Evolutionary conservation across 352 stramenopile genomes (phyloP).

Genomic region (Phytophthora chlamydospora): DNA sequence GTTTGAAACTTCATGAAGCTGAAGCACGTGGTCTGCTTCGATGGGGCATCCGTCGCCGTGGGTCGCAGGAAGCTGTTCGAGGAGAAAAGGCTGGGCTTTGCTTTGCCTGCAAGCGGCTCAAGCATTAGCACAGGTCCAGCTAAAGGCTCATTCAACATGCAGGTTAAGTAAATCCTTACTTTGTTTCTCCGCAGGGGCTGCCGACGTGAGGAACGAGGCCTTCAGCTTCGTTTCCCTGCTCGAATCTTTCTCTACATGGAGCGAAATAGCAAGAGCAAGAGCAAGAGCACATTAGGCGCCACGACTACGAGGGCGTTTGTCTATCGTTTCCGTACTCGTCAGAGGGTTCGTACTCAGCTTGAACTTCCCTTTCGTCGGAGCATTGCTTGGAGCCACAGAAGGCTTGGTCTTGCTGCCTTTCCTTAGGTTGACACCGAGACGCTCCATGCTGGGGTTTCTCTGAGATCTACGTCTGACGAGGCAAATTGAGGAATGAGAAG

Average conservation of each 20-base stretch:
- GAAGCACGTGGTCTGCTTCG: conserved; percentile 25
- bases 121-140: neutral
- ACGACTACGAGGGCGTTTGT: neutral
- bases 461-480: conserved; percentile 10
- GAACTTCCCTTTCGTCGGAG: conserved; percentile 27
- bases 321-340: conserved; percentile 25
- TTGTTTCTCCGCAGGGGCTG: conserved; percentile 11
- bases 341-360: conserved; percentile 30
- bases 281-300: neutral
- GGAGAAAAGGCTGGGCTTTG: conserved; percentile 10
- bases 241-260: conserved; percentile 24
- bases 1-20: conserved; percentile 32
- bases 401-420: neutral
- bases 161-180: conserved; percentile 19
- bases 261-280: neutral
- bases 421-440: no score
- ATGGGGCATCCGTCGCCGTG: neutral
- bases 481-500: conserved; percentile 35
- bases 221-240: conserved; percentile 28
- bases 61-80: conserved; percentile 25
- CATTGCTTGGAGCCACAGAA: conserved; percentile 1
- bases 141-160: neutral
- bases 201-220: conserved; percentile 18
- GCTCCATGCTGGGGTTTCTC: neutral
- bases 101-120: conserved; percentile 5